Conservation (phyloP, 164 flowering plant genomes). For the Annona cherimola region DNA sequence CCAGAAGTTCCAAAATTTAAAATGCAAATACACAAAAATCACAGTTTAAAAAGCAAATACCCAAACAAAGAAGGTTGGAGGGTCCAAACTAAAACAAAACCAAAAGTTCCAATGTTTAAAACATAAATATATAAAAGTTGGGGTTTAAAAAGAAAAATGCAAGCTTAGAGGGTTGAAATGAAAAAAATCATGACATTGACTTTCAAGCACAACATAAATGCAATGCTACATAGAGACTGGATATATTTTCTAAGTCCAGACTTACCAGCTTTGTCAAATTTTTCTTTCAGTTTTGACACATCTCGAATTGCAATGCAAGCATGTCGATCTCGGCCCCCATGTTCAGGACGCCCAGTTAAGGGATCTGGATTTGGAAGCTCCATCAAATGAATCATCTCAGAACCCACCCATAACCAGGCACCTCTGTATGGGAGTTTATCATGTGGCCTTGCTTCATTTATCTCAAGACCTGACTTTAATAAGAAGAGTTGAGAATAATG, state of each 20-base stretch:
- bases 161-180: too few relatives aligned
- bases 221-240: not conserved
- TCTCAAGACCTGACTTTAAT: conserved; percentile 31
- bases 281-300: conserved; percentile 74
- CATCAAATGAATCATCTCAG: conserved; percentile 98
- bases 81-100: too few relatives aligned
- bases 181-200: too few relatives aligned
- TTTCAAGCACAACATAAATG: too few relatives aligned
- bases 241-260: not conserved
- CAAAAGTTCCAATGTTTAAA: too few relatives aligned
- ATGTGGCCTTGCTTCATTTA: conserved; percentile 95
- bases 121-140: too few relatives aligned
- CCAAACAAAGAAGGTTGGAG: too few relatives aligned
- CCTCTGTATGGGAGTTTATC: conserved; percentile 96
- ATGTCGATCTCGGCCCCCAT: conserved; percentile 95
- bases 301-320: conserved; percentile 76
- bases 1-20: too few relatives aligned
- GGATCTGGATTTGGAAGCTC: conserved; percentile 99
- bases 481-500: not conserved
- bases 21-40: too few relatives aligned
- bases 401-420: conserved; percentile 99
- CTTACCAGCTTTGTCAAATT: conserved; percentile 78
- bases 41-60: too few relatives aligned
- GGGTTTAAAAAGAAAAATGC: too few relatives aligned
- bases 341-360: conserved; percentile 76